phyloP scores from a whole-genome alignment of 805 yeast genomes.

The Metschnikowia lachancei region DNA sequence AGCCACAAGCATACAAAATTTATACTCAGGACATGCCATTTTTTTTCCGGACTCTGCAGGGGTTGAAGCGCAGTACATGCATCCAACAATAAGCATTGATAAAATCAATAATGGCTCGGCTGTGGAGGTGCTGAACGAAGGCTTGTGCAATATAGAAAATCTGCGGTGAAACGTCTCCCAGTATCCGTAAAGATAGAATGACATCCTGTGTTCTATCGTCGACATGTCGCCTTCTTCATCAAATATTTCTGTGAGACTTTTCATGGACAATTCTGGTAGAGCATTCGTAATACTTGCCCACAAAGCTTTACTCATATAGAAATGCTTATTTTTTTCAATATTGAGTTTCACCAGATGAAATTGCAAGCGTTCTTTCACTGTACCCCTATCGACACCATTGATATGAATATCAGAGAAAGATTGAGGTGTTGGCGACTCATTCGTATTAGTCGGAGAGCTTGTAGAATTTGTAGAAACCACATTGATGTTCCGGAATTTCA shows the following conservation, averaged over 20 bases:
- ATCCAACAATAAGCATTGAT: conserved; percentile 58
- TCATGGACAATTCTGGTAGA: conserved; percentile 28
- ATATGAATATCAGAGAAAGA: conserved; percentile 15
- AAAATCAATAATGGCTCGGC: conserved; percentile 51
- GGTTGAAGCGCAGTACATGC: conserved; percentile 39
- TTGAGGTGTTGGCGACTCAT: conserved; percentile 22
- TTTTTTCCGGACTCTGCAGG: conserved; percentile 21
- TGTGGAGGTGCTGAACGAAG: conserved; percentile 50
- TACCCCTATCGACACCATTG: conserved; percentile 4
- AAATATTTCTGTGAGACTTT: conserved; percentile 28
- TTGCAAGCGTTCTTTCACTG: conserved; percentile 9
- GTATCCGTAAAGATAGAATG: conserved; percentile 41
- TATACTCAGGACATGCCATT: conserved; percentile 33
- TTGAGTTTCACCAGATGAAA: conserved; percentile 27
- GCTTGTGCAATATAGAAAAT: conserved; percentile 56
- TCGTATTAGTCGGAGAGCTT: conserved; percentile 36
- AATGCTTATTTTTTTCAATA: conserved; percentile 30
- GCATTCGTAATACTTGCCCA: conserved; percentile 34
- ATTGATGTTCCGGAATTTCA: not conserved
- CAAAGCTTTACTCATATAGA: conserved; percentile 37
- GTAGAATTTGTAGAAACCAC: conserved; percentile 24
- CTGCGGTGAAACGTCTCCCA: conserved; percentile 63
- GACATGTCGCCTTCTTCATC: conserved; percentile 21
- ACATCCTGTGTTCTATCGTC: conserved; percentile 32
- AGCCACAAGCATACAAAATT: conserved; percentile 47